phyloP scores from a whole-genome alignment of 75 land plant species.

The Chamaecyparis obtusa region DNA sequence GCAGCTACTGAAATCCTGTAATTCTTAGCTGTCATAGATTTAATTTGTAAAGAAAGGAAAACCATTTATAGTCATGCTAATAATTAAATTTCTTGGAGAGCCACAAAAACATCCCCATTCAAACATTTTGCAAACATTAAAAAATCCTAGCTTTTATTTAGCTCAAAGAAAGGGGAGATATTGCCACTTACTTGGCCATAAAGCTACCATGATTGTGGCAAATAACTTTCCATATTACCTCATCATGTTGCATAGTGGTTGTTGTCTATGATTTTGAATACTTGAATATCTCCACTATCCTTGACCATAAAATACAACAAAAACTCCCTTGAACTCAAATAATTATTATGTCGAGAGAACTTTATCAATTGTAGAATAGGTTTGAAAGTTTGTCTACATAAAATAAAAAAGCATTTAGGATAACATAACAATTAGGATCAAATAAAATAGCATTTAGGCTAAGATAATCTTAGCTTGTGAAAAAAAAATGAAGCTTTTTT shows the following conservation, averaged over 20 bases:
- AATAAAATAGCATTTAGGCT: too few relatives aligned
- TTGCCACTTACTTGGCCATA: slow-evolving; percentile 72
- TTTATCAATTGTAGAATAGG: too few relatives aligned
- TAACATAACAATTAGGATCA: too few relatives aligned
- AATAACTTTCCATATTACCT: slow-evolving; percentile 96
- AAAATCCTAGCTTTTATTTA: background rate
- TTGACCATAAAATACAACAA: too few relatives aligned
- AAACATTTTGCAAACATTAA: background rate
- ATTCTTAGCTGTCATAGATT: background rate
- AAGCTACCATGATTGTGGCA: slow-evolving; percentile 92
- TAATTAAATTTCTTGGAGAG: too few relatives aligned
- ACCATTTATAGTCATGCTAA: too few relatives aligned
- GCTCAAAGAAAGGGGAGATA: background rate
- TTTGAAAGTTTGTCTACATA: too few relatives aligned
- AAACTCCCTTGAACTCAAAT: background rate
- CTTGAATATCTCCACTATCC: background rate
- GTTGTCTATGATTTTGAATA: background rate
- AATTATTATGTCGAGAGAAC: too few relatives aligned
- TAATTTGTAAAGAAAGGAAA: too few relatives aligned
- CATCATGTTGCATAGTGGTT: slow-evolving; percentile 86
- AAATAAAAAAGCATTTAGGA: too few relatives aligned
- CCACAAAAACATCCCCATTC: background rate
- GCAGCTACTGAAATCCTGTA: background rate
- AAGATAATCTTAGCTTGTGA: too few relatives aligned
- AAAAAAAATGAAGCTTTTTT: too few relatives aligned